Evolutionary conservation across 2,329 filamentous ascomycete species (phyloP).

Genomic region (Penicillium sp.): DNA sequence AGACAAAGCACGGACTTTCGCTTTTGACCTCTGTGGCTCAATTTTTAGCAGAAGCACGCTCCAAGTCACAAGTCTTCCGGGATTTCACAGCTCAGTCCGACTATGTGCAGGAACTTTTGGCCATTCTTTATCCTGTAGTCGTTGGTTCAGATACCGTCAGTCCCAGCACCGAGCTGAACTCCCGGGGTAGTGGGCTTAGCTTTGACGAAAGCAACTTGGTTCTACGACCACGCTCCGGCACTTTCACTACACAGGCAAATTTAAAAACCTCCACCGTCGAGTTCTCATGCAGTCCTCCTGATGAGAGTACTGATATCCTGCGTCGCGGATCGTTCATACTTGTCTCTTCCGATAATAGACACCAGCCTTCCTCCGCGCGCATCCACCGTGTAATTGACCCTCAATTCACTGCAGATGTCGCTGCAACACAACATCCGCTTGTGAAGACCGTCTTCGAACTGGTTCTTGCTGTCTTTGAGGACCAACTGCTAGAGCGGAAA

Average conservation of each 20-base stretch:
- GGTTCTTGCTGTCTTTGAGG: constrained; percentile 74
- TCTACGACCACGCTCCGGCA: constrained; percentile 69
- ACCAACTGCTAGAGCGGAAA: constrained; percentile 80
- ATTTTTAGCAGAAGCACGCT: constrained; percentile 76
- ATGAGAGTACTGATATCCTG: constrained; percentile 59
- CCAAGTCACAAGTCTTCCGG: constrained; percentile 71
- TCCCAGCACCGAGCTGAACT: constrained; percentile 82
- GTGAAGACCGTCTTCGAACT: constrained; percentile 76
- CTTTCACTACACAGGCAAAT: constrained; percentile 54
- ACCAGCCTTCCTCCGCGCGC: constrained; percentile 59
- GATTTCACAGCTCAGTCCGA: constrained; percentile 79
- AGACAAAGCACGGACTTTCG: constrained; percentile 30
- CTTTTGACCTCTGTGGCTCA: constrained; percentile 74
- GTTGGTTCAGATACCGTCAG: constrained; percentile 81
- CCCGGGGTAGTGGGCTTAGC: constrained; percentile 72
- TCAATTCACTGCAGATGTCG: constrained; percentile 50
- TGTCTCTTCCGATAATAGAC: constrained; percentile 67
- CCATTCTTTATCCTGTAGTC: constrained; percentile 80
- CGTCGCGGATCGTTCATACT: constrained; percentile 86
- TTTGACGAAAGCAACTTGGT: constrained; percentile 86
- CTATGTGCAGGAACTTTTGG: constrained; percentile 76
- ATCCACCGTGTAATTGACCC: constrained; percentile 64
- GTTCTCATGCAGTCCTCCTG: constrained; percentile 45
- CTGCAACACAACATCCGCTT: constrained; percentile 61
- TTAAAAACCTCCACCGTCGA: constrained; percentile 68